Conservation (phyloP, 1,284 basidiomycete genomes). For the Acaromyces ingoldii region DNA sequence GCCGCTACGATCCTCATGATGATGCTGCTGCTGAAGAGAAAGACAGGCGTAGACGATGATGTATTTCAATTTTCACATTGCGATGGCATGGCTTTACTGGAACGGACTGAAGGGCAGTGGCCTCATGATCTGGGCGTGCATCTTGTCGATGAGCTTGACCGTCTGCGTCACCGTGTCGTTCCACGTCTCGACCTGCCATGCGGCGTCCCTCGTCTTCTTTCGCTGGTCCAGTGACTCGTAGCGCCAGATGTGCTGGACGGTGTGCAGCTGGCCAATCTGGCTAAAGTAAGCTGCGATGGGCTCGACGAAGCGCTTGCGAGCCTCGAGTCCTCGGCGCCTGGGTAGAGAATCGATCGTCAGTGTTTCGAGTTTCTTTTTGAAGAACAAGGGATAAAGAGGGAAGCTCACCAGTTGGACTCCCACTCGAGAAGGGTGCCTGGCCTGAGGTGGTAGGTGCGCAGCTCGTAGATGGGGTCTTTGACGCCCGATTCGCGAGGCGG, state of each 20-base stretch:
- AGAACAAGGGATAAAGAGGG: too few species aligned
- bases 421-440: slow-evolving; percentile 46
- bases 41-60: background rate
- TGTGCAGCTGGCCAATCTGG: slow-evolving; percentile 42
- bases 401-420: slow-evolving; percentile 39
- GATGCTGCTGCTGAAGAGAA: slow-evolving; percentile 3
- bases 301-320: slow-evolving; percentile 41
- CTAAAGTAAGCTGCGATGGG: slow-evolving; percentile 49
- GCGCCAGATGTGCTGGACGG: slow-evolving; percentile 48
- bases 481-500: slow-evolving; percentile 22
- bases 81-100: slow-evolving; percentile 1
- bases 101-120: slow-evolving; percentile 31
- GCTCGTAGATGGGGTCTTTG: slow-evolving; percentile 22
- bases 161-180: slow-evolving; percentile 47
- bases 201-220: slow-evolving; percentile 44
- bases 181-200: slow-evolving; percentile 50
- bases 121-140: slow-evolving; percentile 49
- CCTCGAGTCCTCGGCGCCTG: slow-evolving; percentile 41
- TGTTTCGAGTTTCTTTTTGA: too few species aligned
- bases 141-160: slow-evolving; percentile 46
- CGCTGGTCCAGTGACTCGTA: slow-evolving; percentile 44
- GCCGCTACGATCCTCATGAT: background rate
- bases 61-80: background rate
- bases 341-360: too few species aligned
- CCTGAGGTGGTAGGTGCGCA: slow-evolving; percentile 45